phyloP scores from a whole-genome alignment of 805 yeast species.

The Candida schatavii region DNA sequence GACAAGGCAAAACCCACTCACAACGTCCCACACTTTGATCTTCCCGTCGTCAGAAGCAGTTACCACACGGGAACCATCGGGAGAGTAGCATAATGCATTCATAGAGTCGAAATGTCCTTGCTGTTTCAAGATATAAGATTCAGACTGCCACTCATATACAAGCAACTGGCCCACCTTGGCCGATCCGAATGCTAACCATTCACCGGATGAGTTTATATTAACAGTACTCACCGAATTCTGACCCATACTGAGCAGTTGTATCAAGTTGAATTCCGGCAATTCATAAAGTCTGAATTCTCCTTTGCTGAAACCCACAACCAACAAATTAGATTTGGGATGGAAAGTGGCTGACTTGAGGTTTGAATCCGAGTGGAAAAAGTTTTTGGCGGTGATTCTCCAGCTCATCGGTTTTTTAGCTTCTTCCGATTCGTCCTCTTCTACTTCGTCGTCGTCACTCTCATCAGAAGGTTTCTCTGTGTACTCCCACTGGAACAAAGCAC shows the following conservation, averaged over 20 bases:
- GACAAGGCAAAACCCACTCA: constrained; percentile 86
- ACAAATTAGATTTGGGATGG: constrained; percentile 64
- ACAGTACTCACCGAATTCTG: constrained; percentile 86
- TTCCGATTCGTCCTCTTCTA: constrained; percentile 34
- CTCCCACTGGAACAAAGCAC: constrained; percentile 92
- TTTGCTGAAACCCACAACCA: constrained; percentile 84
- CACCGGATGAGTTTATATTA: constrained; percentile 77
- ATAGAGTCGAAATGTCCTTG: constrained; percentile 96
- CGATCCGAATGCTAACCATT: constrained; percentile 97
- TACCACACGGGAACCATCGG: constrained; percentile 89
- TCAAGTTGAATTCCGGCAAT: constrained; percentile 69
- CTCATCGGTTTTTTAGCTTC: constrained; percentile 42
- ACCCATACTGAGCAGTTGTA: constrained; percentile 90
- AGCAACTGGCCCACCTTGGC: constrained; percentile 85
- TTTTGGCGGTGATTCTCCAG: constrained; percentile 82
- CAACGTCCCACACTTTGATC: constrained; percentile 93
- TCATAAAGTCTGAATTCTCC: constrained; percentile 94
- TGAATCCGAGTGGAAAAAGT: constrained; percentile 70
- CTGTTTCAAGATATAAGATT: constrained; percentile 89
- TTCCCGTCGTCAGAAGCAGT: constrained; percentile 97
- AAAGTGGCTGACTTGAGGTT: constrained; percentile 79
- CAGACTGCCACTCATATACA: constrained; percentile 99
- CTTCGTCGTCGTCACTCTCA: constrained; percentile 40
- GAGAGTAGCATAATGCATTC: constrained; percentile 82
- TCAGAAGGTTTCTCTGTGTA: constrained; percentile 59